Evolutionary conservation across 2,329 filamentous ascomycete genomes (phyloP), one percentile per base, ranked within the genome.

Genomic region (Didymellaceae sp.): DNA sequence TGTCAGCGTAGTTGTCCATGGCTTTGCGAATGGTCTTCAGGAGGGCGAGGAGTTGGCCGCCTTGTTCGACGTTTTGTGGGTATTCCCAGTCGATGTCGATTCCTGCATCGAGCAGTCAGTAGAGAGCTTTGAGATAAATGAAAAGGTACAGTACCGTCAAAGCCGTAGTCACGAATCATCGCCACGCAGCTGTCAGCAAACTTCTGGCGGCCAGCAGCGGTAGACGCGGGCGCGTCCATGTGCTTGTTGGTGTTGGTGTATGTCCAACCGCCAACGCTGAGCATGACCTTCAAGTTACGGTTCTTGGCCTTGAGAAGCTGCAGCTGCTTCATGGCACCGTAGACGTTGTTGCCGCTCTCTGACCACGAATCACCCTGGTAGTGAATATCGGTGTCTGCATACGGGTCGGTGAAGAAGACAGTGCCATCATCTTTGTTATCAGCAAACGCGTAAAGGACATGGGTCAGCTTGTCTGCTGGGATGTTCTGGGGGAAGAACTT

Each of bases 391-490:
- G 76, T 53, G 32, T 70, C 67, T 6, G 67, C 61, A 39, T 62
- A 70, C 4, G 46, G 52, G 48, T 71, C 67, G 4, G 60, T 66
- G 8, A 70, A 43, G 35, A 63, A 53, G 33, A 74, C 91, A 74
- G 95, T 90, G 40, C 93, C 93, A 24, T 82, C 85, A 3, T 93
- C 89, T 2, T 84, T 82, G 51, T 96, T 84, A 70, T 97, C 95
- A 67, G 90, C 93, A 75, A 97, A 97, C 13, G 92, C 82, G 65
- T 97, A 97, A 13, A 97, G 84, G 4, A 97, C 76, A 67, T 97
- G 93, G 0, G 92, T 97, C 32, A 97, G 82, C 47, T 90, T 88
- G 45, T 91, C 83, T 3, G 82, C 85, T 0, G 90, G 89, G 5
- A 97, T 82, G 68, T 96, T 86, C 67, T 95, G 88, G 0, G 92